Evolutionary conservation across 768 basidiomycete genomes (phyloP).

Genomic region (Rhizopogon salebrosus): DNA sequence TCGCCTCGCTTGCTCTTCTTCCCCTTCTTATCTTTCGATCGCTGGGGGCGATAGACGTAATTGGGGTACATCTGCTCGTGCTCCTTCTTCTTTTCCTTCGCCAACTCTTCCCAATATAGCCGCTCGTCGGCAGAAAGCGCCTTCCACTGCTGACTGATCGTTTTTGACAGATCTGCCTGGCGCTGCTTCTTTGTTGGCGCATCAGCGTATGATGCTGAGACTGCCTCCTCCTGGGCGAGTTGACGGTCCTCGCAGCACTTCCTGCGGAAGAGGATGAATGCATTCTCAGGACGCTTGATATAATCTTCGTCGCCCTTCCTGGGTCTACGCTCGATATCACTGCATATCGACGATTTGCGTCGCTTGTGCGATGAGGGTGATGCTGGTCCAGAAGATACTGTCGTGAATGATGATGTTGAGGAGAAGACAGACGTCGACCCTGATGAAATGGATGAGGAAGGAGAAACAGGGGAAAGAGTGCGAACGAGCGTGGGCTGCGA

Average conservation of each 20-base stretch:
- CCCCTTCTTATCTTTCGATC: conserved; percentile 43
- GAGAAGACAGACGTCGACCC: conserved; percentile 38
- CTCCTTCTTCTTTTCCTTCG: conserved; percentile 77
- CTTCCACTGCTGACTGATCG: conserved; percentile 81
- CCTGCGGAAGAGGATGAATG: conserved; percentile 80
- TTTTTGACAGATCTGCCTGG: conserved; percentile 76
- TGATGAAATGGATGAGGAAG: conserved; percentile 22
- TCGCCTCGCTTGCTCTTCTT: conserved; percentile 34
- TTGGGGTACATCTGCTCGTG: conserved; percentile 70
- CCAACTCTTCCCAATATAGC: conserved; percentile 68
- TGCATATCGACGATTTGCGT: conserved; percentile 45
- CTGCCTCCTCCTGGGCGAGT: conserved; percentile 45
- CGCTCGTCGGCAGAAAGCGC: conserved; percentile 59
- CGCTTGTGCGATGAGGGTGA: conserved; percentile 40
- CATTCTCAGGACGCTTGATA: conserved; percentile 80
- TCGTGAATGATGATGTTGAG: conserved; percentile 32
- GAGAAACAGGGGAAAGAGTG: conserved; percentile 38
- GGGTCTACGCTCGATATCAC: conserved; percentile 43
- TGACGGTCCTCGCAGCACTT: conserved; percentile 73
- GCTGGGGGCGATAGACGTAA: conserved; percentile 76
- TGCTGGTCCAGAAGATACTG: conserved; percentile 25
- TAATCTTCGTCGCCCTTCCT: conserved; percentile 77
- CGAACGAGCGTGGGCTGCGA: conserved; percentile 34
- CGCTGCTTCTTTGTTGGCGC: conserved; percentile 65
- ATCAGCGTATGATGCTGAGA: conserved; percentile 15